These are phyloP conservation scores for Ascochyta koolunga DNA, from an alignment of 2,329 filamentous ascomycete species.

Conservation along the genomic window DNA sequence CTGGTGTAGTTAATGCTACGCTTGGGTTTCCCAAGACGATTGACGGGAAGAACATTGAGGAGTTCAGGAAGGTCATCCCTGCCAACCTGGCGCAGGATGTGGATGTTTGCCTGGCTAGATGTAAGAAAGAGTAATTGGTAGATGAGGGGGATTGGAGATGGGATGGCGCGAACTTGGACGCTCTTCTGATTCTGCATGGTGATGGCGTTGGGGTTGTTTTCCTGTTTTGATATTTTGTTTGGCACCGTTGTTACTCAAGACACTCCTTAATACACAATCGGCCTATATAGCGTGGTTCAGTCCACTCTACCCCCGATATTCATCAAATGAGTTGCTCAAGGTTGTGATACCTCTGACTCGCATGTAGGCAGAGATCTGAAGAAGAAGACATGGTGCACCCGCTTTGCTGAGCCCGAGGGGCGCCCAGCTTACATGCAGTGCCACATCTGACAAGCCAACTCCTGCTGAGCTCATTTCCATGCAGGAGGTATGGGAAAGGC, in stretches of 20 bases:
- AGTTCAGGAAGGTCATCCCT: slow-evolving; percentile 50
- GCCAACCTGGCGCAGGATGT: slow-evolving; percentile 59
- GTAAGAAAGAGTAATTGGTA: slow-evolving; percentile 30
- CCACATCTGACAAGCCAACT: neutral
- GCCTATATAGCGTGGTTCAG: neutral
- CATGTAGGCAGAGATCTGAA: neutral
- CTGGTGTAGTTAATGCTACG: slow-evolving; percentile 46
- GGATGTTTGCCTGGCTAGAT: slow-evolving; percentile 60
- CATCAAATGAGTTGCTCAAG: neutral
- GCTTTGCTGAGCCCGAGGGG: neutral
- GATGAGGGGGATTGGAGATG: neutral
- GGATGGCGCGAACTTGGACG: neutral
- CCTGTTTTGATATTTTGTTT: neutral
- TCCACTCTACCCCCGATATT: neutral
- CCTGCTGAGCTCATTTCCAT: neutral
- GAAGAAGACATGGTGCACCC: neutral
- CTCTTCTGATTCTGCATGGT: neutral
- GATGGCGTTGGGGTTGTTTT: neutral
- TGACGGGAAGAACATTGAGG: slow-evolving; percentile 45
- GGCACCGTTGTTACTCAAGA: neutral
- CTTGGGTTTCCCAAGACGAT: slow-evolving; percentile 45
- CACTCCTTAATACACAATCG: neutral
- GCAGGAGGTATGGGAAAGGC: neutral
- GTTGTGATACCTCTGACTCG: neutral
- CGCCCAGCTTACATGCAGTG: neutral